Conservation (phyloP, 768 basidiomycete species). For the Boletus vinaceobasis region DNA sequence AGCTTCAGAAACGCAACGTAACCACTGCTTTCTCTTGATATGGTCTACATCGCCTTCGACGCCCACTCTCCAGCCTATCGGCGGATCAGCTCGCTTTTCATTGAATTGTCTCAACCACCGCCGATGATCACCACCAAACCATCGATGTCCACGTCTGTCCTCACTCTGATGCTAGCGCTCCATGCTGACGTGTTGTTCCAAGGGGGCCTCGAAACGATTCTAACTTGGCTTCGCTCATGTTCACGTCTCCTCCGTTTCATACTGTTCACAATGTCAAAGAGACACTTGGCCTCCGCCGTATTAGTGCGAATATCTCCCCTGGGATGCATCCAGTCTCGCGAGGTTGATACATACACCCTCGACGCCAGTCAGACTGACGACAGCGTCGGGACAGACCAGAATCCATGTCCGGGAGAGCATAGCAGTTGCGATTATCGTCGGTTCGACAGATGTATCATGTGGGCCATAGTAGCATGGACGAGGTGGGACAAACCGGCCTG, state of each 20-base stretch:
- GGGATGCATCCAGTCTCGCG: background rate
- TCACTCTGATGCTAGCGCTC: background rate
- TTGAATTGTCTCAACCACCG: no score
- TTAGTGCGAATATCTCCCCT: slow-evolving; percentile 10
- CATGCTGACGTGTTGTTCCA: no score
- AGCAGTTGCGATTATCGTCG: slow-evolving; percentile 16
- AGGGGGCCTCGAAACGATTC: no score
- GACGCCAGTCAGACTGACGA: background rate
- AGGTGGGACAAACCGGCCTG: background rate
- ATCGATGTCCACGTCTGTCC: no score
- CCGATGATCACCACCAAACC: no score
- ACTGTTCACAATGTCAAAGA: slow-evolving; percentile 19
- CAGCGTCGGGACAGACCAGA: background rate
- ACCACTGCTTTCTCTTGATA: no score
- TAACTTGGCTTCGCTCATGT: slow-evolving; percentile 26
- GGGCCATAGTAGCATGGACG: background rate
- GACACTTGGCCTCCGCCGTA: slow-evolving; percentile 18
- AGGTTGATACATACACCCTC: background rate
- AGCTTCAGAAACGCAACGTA: no score
- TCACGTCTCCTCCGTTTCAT: slow-evolving; percentile 23
- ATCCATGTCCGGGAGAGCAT: slow-evolving; percentile 6
- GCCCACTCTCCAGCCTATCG: no score
- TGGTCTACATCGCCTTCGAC: no score
- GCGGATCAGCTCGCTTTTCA: no score
- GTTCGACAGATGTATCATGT: no score